Evolutionary conservation across 2,329 filamentous ascomycete genomes (phyloP).

Genomic region (Passalora sequoiae): DNA sequence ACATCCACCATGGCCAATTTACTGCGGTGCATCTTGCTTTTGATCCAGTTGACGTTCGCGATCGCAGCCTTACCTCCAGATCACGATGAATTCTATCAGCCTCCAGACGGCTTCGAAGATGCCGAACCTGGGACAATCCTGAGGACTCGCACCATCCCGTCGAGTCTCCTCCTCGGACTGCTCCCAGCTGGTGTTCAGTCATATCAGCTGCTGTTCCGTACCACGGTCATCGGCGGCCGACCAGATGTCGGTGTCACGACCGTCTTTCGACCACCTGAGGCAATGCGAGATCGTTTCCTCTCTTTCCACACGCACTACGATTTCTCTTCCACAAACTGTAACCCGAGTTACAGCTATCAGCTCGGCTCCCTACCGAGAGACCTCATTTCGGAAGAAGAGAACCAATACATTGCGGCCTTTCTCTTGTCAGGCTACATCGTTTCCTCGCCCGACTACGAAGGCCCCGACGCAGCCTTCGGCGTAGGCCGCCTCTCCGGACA

Average conservation of each 20-base stretch:
- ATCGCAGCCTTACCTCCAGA: too few relatives aligned
- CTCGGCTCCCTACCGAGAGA: constrained; percentile 22
- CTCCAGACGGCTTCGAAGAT: constrained; percentile 24
- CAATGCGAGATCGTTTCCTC: constrained; percentile 26
- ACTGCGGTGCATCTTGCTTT: too few relatives aligned
- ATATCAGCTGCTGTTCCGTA: constrained; percentile 27
- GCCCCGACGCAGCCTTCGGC: constrained; percentile 27
- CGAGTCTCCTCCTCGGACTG: constrained; percentile 25
- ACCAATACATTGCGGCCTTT: constrained; percentile 21
- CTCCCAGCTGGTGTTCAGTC: constrained; percentile 20
- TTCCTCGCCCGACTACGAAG: constrained; percentile 42
- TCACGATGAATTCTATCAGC: constrained; percentile 28
- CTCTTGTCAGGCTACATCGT: constrained; percentile 27
- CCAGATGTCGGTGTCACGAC: constrained; percentile 27
- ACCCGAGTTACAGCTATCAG: constrained; percentile 37
- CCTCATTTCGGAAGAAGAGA: constrained; percentile 21
- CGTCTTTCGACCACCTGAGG: constrained; percentile 23
- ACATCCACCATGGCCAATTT: too few relatives aligned
- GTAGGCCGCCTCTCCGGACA: constrained; percentile 39
- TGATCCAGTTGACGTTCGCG: too few relatives aligned
- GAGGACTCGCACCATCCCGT: constrained; percentile 17
- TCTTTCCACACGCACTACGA: constrained; percentile 33
- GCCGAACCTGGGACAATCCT: constrained; percentile 25
- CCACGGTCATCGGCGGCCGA: constrained; percentile 25
- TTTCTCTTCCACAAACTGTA: constrained; percentile 35